These are phyloP conservation scores for Penicillium brevicompactum DNA, from an alignment of 2,329 filamentous ascomycete species.

Conservation along the genomic window DNA sequence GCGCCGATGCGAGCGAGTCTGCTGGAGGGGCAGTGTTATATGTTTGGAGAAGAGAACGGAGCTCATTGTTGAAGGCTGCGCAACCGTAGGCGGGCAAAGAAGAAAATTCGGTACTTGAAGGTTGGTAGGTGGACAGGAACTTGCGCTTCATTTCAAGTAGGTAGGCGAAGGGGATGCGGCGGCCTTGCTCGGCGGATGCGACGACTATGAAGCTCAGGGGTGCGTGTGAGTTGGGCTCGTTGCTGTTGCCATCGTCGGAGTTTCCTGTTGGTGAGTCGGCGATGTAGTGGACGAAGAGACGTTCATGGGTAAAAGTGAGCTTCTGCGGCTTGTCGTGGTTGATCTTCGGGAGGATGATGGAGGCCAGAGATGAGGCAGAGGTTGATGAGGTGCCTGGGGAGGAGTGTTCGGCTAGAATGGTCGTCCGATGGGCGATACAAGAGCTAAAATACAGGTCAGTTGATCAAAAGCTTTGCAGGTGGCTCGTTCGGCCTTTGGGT, in stretches of 20 bases:
- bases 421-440: conserved; percentile 91
- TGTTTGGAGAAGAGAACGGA: conserved; percentile 77
- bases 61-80: conserved; percentile 78
- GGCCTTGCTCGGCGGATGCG: conserved; percentile 76
- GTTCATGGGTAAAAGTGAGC: conserved; percentile 89
- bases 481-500: neutral
- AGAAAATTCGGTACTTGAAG: conserved; percentile 69
- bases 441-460: conserved; percentile 61
- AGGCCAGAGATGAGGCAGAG: conserved; percentile 85
- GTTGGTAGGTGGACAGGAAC: conserved; percentile 73
- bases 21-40: conserved; percentile 78
- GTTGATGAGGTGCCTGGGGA: conserved; percentile 80
- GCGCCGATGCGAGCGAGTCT: conserved; percentile 81
- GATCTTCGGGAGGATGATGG: conserved; percentile 94
- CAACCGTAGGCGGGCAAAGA: conserved; percentile 86
- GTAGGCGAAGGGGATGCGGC: conserved; percentile 90
- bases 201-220: conserved; percentile 92
- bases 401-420: conserved; percentile 91
- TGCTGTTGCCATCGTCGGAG: conserved; percentile 44
- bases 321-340: conserved; percentile 78
- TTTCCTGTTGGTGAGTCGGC: conserved; percentile 72
- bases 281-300: conserved; percentile 94
- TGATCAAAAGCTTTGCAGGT: neutral
- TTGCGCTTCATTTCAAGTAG: conserved; percentile 86
- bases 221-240: conserved; percentile 63